Evolutionary conservation across 495 filamentous ascomycete species (phyloP).

Genomic region (Aspergillus asperescens): DNA sequence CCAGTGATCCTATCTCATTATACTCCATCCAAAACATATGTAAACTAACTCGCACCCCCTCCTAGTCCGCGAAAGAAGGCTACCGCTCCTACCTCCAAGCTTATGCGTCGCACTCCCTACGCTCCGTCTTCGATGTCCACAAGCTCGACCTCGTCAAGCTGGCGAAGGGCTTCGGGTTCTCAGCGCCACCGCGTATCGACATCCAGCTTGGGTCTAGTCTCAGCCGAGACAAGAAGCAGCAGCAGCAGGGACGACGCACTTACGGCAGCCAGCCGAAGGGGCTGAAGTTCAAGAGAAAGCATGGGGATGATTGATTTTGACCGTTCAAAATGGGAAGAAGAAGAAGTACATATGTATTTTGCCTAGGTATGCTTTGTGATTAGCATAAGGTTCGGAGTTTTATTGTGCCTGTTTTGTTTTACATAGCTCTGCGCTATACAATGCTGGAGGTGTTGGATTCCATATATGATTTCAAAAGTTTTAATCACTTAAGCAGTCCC

Average conservation of each 20-base stretch:
- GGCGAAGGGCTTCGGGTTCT: conserved; percentile 89
- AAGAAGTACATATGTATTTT: not conserved
- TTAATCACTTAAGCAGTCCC: not conserved
- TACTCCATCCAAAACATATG: not conserved
- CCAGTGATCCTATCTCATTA: not conserved
- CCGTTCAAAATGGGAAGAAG: too few species aligned
- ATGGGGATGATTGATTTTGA: conserved; percentile 14
- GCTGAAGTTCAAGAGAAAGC: conserved; percentile 43
- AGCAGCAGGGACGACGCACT: conserved; percentile 62
- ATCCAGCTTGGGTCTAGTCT: conserved; percentile 83
- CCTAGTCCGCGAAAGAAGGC: conserved; percentile 61
- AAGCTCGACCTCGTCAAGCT: conserved; percentile 92
- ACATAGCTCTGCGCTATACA: conserved; percentile 2
- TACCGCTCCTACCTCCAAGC: conserved; percentile 87
- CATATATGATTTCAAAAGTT: not conserved
- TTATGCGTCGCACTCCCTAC: conserved; percentile 84
- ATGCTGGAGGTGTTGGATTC: not conserved
- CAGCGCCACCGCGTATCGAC: conserved; percentile 83
- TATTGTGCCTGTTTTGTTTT: conserved; percentile 5
- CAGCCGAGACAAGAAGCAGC: conserved; percentile 77
- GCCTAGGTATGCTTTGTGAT: conserved; percentile 10
- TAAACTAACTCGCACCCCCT: not conserved
- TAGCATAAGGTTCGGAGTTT: conserved; percentile 16
- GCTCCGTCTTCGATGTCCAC: conserved; percentile 87
- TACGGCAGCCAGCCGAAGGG: conserved; percentile 70